Conservation (phyloP, 169 alveolate species). For the Theileria orientalis region DNA sequence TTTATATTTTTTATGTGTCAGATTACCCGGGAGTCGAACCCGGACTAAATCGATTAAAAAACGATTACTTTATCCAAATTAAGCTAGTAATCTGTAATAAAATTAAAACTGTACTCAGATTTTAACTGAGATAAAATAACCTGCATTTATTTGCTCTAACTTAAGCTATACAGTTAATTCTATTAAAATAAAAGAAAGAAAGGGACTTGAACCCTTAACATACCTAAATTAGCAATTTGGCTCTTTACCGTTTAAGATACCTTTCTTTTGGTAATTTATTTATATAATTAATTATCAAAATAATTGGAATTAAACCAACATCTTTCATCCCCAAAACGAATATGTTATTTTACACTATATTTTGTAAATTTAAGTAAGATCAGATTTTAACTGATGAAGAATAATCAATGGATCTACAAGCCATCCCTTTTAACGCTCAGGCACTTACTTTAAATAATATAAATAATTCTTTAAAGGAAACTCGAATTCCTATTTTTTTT, state of each 20-base stretch:
- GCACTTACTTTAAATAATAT: slow-evolving; percentile 18
- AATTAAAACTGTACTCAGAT: not conserved
- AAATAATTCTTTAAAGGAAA: slow-evolving; percentile 26
- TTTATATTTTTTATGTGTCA: slow-evolving; percentile 14
- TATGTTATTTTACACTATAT: slow-evolving; percentile 47
- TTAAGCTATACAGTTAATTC: slow-evolving; percentile 3
- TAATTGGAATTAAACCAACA: slow-evolving; percentile 60
- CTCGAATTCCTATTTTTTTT: slow-evolving; percentile 14
- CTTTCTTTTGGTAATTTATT: not conserved
- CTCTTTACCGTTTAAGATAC: not conserved
- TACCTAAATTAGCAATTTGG: slow-evolving; percentile 20
- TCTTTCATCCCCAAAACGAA: slow-evolving; percentile 56
- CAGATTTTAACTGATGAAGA: slow-evolving; percentile 45
- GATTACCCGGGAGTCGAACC: slow-evolving; percentile 63
- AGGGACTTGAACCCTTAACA: not conserved
- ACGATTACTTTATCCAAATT: slow-evolving; percentile 55
- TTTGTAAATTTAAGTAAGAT: slow-evolving; percentile 27
- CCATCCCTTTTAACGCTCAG: slow-evolving; percentile 60
- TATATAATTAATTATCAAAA: slow-evolving; percentile 7
- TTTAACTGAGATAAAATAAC: slow-evolving; percentile 24
- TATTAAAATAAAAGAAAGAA: not conserved
- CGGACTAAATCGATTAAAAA: slow-evolving; percentile 55
- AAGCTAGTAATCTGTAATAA: slow-evolving; percentile 44
- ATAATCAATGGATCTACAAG: slow-evolving; percentile 43
- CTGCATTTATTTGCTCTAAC: not conserved